Evolutionary conservation across 1,284 basidiomycete species (phyloP), one percentile per base, ranked within the genome.

Genomic region (Sanghuangporus baumii): DNA sequence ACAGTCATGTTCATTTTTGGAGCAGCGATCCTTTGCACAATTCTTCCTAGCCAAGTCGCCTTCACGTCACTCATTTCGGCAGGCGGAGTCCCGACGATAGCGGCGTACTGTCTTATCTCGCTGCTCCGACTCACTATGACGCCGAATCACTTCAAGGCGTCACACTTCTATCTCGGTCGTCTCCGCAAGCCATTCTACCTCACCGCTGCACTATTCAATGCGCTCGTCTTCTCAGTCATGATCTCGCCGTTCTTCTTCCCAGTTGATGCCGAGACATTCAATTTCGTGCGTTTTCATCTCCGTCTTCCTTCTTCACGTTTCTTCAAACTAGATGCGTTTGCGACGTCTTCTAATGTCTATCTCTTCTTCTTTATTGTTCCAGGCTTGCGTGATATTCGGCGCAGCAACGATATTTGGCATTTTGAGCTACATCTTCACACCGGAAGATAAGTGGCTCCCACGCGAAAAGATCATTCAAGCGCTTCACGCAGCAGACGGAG

Each of bases 11-110:
- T 83, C 71, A 71, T 89, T 64, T 93, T 93, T 68, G 88, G 82
- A 0, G 87, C 88, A 0, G 59, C 75, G 34, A 69, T 94, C 12
- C 78, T 94, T 23, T 93, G 91, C 77, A 89, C 89, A 3, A 94
- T 94, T 69, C 77, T 94, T 34, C 90, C 92, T 0, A 92, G 89
- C 67, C 84, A 88, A 67, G 93, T 93, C 43, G 93, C 93, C 0
- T 95, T 94, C 77, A 91, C 87, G 2, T 93, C 90, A 16, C 79
- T 94, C 62, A 83, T 93, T 48, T 93, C 90, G 8, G 93, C 92
- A 7, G 89, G 89, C 18, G 90, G 79, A 8, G 81, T 92, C 7
- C 91, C 91, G 0, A 93, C 89, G 0, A 90, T 92, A 62, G 90
- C 91, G 0, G 87, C 92, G 12, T 93, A 94, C 71, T 89, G 86